Base-by-base conservation (phyloP, 2,329 filamentous ascomycete genomes). In the Fusarium sp. region DNA sequence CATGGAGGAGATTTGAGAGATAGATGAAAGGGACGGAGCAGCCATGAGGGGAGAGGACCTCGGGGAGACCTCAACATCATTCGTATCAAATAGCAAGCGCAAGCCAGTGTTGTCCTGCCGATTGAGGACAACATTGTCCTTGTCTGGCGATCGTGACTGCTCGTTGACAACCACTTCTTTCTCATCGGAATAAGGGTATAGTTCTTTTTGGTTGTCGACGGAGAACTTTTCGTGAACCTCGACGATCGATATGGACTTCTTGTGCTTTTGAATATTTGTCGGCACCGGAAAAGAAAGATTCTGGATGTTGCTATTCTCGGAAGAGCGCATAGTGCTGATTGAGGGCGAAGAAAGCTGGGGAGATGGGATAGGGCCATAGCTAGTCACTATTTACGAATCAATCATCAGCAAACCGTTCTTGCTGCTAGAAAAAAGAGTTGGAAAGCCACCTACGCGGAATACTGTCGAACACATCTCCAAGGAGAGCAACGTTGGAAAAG, bases 1-100 rank as follows among this genome's bases (percentile, higher is more conserved):
- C 33, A 25, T 33, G 2, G 52, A 57, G 6, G 52, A 57, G 12
- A 57, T 35, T 57, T 57, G 52, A 25, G 52, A 57, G n/a, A 57
- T 57, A 8, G 52, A 32, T n/a, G 52, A 56, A 56, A 33, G 32
- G 2, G 52, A 57, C n/a, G 52, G 33, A 22, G 12, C 52, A 14
- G 8, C 14, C 12, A 12, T 12, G 11, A 52, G 27, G 0, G 10
- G 27, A 14, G 47, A n/a, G 4, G 47, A 2, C 47, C 6, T 20
- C 17, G 47, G 47, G 3, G 47, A 52, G 15, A n/a, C 15, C 25
- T 7, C 7, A 2, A 2, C 27, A 6, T 30, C 5, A 30, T 9
- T 6, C 27, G 9, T 8, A 30, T 30, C 27, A 30, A 30, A 30
- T 6, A 30, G 7, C 6, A 32, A 32, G 1, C 30, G 52, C 52